Conservation (phyloP, 2,329 filamentous ascomycete species). For the Cercospora zeae-maydis region DNA sequence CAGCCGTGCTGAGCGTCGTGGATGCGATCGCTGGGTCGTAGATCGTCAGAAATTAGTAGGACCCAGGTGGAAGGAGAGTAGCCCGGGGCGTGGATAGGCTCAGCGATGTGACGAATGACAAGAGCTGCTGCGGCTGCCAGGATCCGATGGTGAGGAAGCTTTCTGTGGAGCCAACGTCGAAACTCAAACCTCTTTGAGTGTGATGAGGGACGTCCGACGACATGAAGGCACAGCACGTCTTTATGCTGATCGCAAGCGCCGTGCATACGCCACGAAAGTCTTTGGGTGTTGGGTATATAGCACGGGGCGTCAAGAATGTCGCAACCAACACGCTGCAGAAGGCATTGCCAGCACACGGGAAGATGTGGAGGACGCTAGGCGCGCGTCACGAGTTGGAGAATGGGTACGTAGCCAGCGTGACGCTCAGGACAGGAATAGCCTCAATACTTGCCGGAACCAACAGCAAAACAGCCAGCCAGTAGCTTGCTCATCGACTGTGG, state of each 20-base stretch:
- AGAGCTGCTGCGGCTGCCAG: conserved; percentile 8
- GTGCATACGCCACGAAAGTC: conserved; percentile 1
- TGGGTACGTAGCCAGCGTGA: conserved; percentile 11
- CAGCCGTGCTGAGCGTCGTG: conserved; percentile 5
- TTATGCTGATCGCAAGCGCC: conserved; percentile 18
- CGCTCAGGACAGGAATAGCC: conserved; percentile 13
- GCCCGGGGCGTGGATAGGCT: conserved; percentile 2
- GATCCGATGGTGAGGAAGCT: conserved; percentile 5
- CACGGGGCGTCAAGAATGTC: conserved; percentile 8
- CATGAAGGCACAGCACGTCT: conserved; percentile 17
- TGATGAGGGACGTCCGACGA: conserved; percentile 6
- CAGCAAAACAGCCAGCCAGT: conserved; percentile 11
- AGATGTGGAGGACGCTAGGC: neutral
- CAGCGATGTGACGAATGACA: conserved; percentile 9
- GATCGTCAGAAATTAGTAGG: neutral
- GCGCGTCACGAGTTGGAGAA: conserved; percentile 11
- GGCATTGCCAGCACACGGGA: neutral
- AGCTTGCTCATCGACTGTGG: neutral
- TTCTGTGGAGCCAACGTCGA: conserved; percentile 5
- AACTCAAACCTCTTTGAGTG: conserved; percentile 2
- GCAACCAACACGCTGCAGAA: neutral
- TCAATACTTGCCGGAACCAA: conserved; percentile 3
- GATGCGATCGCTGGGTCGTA: neutral
- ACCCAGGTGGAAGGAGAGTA: conserved; percentile 13
- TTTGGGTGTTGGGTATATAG: neutral